These are phyloP conservation scores for Tolypocladium nubicola DNA, from an alignment of 2,329 filamentous ascomycete genomes.

Conservation along the genomic window DNA sequence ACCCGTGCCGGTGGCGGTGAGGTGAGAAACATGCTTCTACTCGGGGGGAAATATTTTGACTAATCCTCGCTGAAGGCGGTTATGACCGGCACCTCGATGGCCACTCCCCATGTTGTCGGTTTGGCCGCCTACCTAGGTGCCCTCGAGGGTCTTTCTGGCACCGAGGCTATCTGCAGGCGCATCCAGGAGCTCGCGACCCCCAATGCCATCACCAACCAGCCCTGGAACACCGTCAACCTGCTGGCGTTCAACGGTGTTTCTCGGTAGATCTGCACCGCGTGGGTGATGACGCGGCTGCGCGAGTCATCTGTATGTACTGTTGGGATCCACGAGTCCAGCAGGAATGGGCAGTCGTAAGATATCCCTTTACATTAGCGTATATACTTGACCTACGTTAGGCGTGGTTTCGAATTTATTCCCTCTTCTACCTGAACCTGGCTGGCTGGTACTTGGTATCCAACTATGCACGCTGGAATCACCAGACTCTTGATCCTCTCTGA, in stretches of 20 bases:
- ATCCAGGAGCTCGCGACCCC: slow-evolving; percentile 31
- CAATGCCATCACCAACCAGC: slow-evolving; percentile 26
- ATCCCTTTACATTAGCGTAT: no score
- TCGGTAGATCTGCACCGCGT: background rate
- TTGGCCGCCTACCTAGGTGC: slow-evolving; percentile 14
- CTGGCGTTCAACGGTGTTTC: slow-evolving; percentile 39
- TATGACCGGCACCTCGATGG: slow-evolving; percentile 37
- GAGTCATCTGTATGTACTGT: background rate
- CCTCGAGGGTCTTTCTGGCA: slow-evolving; percentile 16
- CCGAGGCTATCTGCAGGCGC: slow-evolving; percentile 33
- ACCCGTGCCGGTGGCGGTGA: slow-evolving; percentile 29
- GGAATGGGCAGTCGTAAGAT: background rate
- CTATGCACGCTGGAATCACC: no score
- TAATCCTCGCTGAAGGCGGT: slow-evolving; percentile 11
- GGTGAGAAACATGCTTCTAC: slow-evolving; percentile 6
- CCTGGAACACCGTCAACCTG: slow-evolving; percentile 33
- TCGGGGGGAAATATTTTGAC: slow-evolving; percentile 2
- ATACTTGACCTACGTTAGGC: background rate
- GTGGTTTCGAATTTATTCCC: background rate
- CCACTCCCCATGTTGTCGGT: slow-evolving; percentile 32
- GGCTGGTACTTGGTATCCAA: background rate
- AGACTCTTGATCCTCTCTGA: no score
- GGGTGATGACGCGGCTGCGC: background rate
- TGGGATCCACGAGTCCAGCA: background rate
- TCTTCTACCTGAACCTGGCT: background rate